Evolutionary conservation across 768 basidiomycete genomes (phyloP), one percentile per base, ranked within the genome.

Genomic region (Tylopilus plumbeoviolaceoides): DNA sequence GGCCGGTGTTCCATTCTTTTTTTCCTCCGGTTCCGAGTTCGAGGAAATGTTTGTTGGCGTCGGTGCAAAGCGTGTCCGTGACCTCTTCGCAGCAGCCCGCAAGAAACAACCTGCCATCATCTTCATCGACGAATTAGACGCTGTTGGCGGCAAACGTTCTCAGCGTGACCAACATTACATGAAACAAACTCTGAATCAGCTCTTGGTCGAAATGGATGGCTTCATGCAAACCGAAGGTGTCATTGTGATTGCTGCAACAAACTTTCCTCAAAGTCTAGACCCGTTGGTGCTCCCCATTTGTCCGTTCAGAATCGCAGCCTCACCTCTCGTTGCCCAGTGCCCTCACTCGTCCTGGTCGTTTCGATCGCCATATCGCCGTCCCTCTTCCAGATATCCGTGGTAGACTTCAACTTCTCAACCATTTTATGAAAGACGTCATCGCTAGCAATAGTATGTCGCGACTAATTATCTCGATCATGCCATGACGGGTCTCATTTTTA

Each of bases 11-110:
- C 93, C 94, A 0, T 99, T 99, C 77, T 85, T 98, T 70, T 97
- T 95, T 64, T 93, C 95, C 33, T 92, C 91, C 31, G 97, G 95
- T 11, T 91, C 91, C 47, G 94, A 97, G 63, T 98, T 98, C 58
- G 95, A 98, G 67, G 95, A 98, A 70, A 95, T 98, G 85, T 95
- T 94, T 66, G 94, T 95, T 44, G 93, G 93, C 50, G 87, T 91
- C 33, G 94, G 94, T 47, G 95, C 97, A 15, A 93, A 95, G 67
- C 87, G 97, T 11, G 90, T 99, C 38, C 82, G 97, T 38, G 95
- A 98, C 57, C 81, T 99, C 27, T 99, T 99, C 61, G 84, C 90
- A 6, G 85, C 91, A 7, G 97, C 97, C 21, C 82, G 94, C 48
- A 95, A 95, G 73, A 91, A 91, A 67, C 84, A 95, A 55, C 95